Evolutionary conservation across 768 basidiomycete species (phyloP).

Genomic region (Phaffia tasmanica): DNA sequence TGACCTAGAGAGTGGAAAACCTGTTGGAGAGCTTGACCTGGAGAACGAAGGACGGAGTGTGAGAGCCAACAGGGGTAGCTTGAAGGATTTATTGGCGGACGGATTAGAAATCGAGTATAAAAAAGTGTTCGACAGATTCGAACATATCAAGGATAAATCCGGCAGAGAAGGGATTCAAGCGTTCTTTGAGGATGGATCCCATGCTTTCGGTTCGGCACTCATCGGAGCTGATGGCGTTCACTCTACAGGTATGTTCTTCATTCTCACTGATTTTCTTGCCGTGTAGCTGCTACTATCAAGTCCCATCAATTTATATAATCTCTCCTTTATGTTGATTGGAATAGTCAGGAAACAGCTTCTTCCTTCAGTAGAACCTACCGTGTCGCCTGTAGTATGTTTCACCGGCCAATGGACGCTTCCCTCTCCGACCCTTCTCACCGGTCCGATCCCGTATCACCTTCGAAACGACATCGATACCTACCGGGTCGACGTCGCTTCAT

Average conservation of each 20-base stretch:
- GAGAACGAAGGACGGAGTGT: not conserved
- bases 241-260: constrained; percentile 11
- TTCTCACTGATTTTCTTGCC: not conserved
- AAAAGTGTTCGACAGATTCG: constrained; percentile 11
- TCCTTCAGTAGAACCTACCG: constrained; percentile 4
- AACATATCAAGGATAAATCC: constrained; percentile 5
- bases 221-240: constrained; percentile 19
- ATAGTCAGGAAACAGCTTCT: constrained; percentile 17
- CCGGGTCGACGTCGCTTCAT: constrained; percentile 1
- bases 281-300: not conserved
- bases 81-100: not conserved
- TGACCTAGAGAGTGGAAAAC: constrained; percentile 23
- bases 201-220: constrained; percentile 16
- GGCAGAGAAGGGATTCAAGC: constrained; percentile 15
- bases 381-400: constrained; percentile 21
- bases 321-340: not conserved
- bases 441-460: not conserved
- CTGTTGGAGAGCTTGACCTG: constrained; percentile 34
- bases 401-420: constrained; percentile 6
- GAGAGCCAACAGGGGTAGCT: constrained; percentile 6
- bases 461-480: constrained; percentile 5
- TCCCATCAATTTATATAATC: not conserved
- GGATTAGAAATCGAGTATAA: constrained; percentile 8
- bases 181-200: constrained; percentile 11
- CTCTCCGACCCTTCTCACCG: not conserved